Evolutionary conservation across 169 alveolate genomes (phyloP), one percentile per base, ranked within the genome.

Genomic region (Eimeria necatrix): DNA sequence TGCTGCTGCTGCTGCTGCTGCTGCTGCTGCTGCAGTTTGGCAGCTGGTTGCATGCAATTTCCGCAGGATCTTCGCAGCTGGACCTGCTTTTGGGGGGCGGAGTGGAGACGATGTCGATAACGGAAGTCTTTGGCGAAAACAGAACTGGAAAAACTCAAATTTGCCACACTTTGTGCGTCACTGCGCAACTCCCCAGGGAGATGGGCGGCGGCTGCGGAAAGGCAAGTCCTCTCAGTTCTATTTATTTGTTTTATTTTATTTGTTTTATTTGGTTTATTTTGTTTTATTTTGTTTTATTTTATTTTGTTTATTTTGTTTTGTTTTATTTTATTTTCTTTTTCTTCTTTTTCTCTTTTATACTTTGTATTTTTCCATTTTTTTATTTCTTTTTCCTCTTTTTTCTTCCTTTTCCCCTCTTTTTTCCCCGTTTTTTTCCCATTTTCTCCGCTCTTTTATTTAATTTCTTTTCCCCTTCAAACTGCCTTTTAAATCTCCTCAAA

Each of bases 61-160:
- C 99, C 48, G 97, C 99, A 41, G 99, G 99, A n/a, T 98, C 99
- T 1, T 91, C 96, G 7, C 98, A 98, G 86, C 97, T 99, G 53
- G 99, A 99, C 95, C 96, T 97, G 74, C 96, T 99, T 78, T 96
- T 99, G 59, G 99, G 99, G 88, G 99, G 99, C 5, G 99, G 99
- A 26, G 95, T 99, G 61, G 99, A 99, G 94, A 97, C 98, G 18
- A 96, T 97, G 91, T 97, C 99, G 61, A 98, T 99, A 86, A 99
- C 99, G 4, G 99, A 99, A 96, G 95, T 99, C 51, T 98, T 99
- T 96, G 99, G 99, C 46, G 99, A 99, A 95, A 99, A 99, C 97
- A 97, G 99, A 85, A 98, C 99, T 48, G 99, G 99, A 20, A 99
- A 99, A 96, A 99, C 99, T n/a, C 99, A 99, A 93, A 97, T 99